phyloP scores from a whole-genome alignment of 2,329 filamentous ascomycete genomes.

The Stagonosporopsis rhizophila region DNA sequence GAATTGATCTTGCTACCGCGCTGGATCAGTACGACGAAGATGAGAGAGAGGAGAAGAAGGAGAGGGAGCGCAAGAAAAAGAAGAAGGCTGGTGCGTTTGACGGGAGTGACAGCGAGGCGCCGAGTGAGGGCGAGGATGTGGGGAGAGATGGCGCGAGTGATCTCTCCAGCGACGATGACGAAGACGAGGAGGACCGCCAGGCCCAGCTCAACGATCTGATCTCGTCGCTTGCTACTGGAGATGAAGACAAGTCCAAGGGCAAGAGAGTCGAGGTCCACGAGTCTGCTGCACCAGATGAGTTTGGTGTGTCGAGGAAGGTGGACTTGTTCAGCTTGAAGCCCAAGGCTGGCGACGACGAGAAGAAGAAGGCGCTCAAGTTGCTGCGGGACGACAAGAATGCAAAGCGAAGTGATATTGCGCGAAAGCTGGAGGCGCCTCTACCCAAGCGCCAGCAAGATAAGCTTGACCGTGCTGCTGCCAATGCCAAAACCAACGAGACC shows the following conservation, averaged over 20 bases:
- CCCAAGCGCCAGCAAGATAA: conserved; percentile 86
- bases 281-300: conserved; percentile 67
- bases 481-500: conserved; percentile 89
- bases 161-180: conserved; percentile 54
- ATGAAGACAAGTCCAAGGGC: conserved; percentile 42
- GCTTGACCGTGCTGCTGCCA: conserved; percentile 81
- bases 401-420: conserved; percentile 62
- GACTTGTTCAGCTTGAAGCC: conserved; percentile 77
- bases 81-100: conserved; percentile 45
- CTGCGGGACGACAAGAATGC: conserved; percentile 70
- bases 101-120: conserved; percentile 62
- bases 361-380: conserved; percentile 81
- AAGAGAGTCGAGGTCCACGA: conserved; percentile 60
- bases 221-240: conserved; percentile 64
- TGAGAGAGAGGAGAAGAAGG: conserved; percentile 37
- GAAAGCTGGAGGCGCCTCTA: conserved; percentile 82
- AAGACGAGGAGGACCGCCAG: conserved; percentile 60
- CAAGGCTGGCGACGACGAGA: conserved; percentile 73
- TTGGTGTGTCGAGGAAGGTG: conserved; percentile 70
- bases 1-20: conserved; percentile 67
- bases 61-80: conserved; percentile 43
- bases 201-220: conserved; percentile 73
- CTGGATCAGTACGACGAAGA: conserved; percentile 59
- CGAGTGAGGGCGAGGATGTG: conserved; percentile 56
- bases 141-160: conserved; percentile 58